Evolutionary conservation across 2,329 filamentous ascomycete species (phyloP).

Genomic region (Aspergillus hiratsukae): DNA sequence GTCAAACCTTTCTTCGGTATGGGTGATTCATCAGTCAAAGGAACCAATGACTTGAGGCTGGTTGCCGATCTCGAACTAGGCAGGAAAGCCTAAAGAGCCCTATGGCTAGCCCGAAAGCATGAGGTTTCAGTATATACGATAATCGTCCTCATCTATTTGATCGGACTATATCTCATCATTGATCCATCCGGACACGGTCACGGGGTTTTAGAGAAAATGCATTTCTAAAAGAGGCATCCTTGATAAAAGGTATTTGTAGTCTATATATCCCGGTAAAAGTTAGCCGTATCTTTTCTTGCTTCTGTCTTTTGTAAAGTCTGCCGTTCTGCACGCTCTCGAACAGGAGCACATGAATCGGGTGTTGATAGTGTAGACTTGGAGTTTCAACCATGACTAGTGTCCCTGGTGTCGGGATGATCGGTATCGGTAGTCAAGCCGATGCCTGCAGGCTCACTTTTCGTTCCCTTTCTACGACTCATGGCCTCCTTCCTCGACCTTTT

Average conservation of each 20-base stretch:
- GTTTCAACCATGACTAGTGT: background rate
- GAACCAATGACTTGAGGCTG: conserved; percentile 30
- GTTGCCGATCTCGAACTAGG: conserved; percentile 41
- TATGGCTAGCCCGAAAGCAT: background rate
- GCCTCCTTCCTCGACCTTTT: conserved; percentile 1
- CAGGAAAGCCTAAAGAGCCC: conserved; percentile 21
- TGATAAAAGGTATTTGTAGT: background rate
- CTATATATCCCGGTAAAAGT: background rate
- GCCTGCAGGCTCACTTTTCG: conserved; percentile 4
- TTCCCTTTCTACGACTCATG: conserved; percentile 1
- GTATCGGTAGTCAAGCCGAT: background rate
- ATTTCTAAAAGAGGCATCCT: background rate
- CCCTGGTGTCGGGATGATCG: background rate
- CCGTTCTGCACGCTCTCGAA: background rate
- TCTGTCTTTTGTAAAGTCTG: background rate
- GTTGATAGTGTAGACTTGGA: background rate
- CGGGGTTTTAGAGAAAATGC: background rate
- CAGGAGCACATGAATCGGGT: background rate
- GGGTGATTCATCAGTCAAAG: conserved; percentile 13
- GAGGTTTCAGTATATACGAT: no score
- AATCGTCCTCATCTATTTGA: background rate
- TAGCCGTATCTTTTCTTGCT: background rate
- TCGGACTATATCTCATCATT: background rate
- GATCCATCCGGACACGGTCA: background rate
- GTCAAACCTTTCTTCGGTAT: conserved; percentile 64